A percentile compares a stretch with the other conserved stretches of the same genome.
Conservation (phyloP, 169 alveolate species). For the Fabrea salina region DNA sequence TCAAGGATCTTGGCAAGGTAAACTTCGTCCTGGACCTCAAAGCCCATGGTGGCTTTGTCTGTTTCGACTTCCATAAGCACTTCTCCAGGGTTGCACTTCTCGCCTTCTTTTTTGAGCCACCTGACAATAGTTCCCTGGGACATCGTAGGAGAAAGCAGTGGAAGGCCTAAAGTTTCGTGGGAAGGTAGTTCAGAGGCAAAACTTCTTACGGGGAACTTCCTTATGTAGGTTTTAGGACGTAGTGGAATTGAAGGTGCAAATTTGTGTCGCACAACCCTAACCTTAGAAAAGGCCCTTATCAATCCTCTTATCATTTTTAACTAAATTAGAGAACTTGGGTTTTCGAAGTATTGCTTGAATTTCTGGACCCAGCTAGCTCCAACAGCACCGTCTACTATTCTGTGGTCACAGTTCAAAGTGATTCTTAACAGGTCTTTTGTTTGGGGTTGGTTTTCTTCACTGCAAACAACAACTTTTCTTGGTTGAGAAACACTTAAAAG, state of each 20-base stretch:
- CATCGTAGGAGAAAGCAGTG: slow-evolving; percentile 80
- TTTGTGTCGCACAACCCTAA: too few relatives aligned
- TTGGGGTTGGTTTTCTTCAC: slow-evolving; percentile 73
- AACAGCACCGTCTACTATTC: slow-evolving; percentile 87
- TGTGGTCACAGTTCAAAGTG: slow-evolving; percentile 85
- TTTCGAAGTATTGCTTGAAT: slow-evolving; percentile 59
- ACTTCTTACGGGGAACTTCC: too few relatives aligned
- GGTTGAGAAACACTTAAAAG: slow-evolving; percentile 73
- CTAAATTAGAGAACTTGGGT: slow-evolving; percentile 31
- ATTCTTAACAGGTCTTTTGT: slow-evolving; percentile 65
- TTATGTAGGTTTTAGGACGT: too few relatives aligned
- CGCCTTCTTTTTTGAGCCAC: slow-evolving; percentile 67
- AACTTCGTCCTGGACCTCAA: slow-evolving; percentile 73
- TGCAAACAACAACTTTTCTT: slow-evolving; percentile 76
- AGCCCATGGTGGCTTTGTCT: slow-evolving; percentile 77
- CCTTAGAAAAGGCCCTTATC: too few relatives aligned
- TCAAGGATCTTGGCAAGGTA: slow-evolving; percentile 58
- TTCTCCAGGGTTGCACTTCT: slow-evolving; percentile 61
- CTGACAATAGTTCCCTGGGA: slow-evolving; percentile 68
- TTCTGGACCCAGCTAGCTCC: slow-evolving; percentile 84
- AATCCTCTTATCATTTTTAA: too few relatives aligned
- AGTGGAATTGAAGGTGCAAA: too few relatives aligned
- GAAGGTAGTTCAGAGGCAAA: slow-evolving; percentile 8
- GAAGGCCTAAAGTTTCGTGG: slow-evolving; percentile 45
- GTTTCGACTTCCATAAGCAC: slow-evolving; percentile 71